A percentile compares a stretch with the other conserved stretches of the same genome.
phyloP scores from a whole-genome alignment of 2,329 filamentous ascomycete species.

The Aspergillus fijiensis region DNA sequence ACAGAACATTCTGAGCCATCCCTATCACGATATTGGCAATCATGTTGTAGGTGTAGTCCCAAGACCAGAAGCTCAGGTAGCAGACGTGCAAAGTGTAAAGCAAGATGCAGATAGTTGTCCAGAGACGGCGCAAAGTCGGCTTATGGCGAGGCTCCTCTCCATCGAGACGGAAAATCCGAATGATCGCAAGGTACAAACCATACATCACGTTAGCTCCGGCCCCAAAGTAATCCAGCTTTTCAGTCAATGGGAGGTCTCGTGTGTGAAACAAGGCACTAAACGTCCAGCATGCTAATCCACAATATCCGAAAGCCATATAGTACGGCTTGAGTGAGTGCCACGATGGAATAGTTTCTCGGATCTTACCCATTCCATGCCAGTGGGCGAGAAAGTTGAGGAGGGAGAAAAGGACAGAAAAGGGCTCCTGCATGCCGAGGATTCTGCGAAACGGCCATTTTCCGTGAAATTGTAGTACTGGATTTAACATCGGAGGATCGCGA shows the following conservation, averaged over 20 bases:
- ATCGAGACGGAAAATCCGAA: constrained; percentile 83
- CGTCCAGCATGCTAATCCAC: constrained; percentile 80
- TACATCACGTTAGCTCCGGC: constrained; percentile 89
- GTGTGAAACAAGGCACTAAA: constrained; percentile 93
- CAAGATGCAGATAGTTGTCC: constrained; percentile 70
- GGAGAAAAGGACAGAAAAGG: constrained; percentile 89
- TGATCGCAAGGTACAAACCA: constrained; percentile 79
- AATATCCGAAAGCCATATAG: constrained; percentile 76
- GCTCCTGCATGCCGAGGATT: constrained; percentile 90
- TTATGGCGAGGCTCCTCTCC: constrained; percentile 49
- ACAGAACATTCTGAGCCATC: constrained; percentile 75
- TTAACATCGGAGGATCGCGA: constrained; percentile 61
- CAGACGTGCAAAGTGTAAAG: constrained; percentile 75
- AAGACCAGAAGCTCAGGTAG: constrained; percentile 81
- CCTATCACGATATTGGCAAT: constrained; percentile 84
- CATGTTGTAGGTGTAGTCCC: constrained; percentile 99
- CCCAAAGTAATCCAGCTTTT: constrained; percentile 94
- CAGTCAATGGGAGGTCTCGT: constrained; percentile 78
- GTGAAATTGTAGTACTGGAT: constrained; percentile 84
- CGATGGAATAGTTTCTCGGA: constrained; percentile 68
- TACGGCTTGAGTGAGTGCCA: constrained; percentile 75
- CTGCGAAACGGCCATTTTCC: constrained; percentile 98
- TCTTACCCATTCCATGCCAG: constrained; percentile 68
- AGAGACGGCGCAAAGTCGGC: constrained; percentile 63
- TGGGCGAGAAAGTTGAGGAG: constrained; percentile 89